These are phyloP conservation scores for Nakazawaea populi DNA, from an alignment of 805 yeast genomes.

Conservation along the genomic window DNA sequence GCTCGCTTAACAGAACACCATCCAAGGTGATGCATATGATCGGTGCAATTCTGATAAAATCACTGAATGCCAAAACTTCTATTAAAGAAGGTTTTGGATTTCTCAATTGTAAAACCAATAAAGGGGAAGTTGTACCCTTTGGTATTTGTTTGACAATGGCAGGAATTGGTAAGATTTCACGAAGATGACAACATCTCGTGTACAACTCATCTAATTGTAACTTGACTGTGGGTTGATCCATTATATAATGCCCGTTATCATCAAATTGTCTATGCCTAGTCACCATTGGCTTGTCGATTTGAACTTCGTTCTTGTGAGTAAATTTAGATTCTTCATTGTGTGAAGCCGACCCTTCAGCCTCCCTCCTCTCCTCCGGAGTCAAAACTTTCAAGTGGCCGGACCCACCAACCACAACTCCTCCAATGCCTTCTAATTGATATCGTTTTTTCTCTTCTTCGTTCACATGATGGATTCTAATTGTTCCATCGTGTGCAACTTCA, in stretches of 20 bases:
- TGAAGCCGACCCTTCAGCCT: slow-evolving; percentile 18
- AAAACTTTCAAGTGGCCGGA: slow-evolving; percentile 53
- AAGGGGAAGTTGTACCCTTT: slow-evolving; percentile 69
- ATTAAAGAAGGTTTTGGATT: slow-evolving; percentile 89
- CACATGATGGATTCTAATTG: slow-evolving; percentile 25
- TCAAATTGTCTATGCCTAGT: slow-evolving; percentile 20
- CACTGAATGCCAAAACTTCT: slow-evolving; percentile 83
- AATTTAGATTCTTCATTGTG: slow-evolving; percentile 13
- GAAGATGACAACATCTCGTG: slow-evolving; percentile 87
- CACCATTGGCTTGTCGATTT: slow-evolving; percentile 69
- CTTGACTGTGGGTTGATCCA: slow-evolving; percentile 32
- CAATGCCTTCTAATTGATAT: slow-evolving; percentile 30
- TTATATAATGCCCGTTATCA: slow-evolving; percentile 13
- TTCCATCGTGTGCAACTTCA: slow-evolving; percentile 27
- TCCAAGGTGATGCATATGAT: slow-evolving; percentile 71
- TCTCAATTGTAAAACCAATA: slow-evolving; percentile 63
- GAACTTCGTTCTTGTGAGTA: slow-evolving; percentile 25
- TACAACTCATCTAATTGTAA: slow-evolving; percentile 63
- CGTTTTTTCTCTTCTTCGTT: slow-evolving; percentile 24
- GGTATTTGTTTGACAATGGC: slow-evolving; percentile 81
- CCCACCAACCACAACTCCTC: slow-evolving; percentile 78
- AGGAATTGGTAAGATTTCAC: slow-evolving; percentile 90
- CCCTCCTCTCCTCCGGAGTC: slow-evolving; percentile 12
- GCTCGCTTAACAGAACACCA: slow-evolving; percentile 67
- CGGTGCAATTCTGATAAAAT: slow-evolving; percentile 82